Evolutionary conservation across 106 monocot genomes (phyloP).

Genomic region (Dioscorea zingiberensis): DNA sequence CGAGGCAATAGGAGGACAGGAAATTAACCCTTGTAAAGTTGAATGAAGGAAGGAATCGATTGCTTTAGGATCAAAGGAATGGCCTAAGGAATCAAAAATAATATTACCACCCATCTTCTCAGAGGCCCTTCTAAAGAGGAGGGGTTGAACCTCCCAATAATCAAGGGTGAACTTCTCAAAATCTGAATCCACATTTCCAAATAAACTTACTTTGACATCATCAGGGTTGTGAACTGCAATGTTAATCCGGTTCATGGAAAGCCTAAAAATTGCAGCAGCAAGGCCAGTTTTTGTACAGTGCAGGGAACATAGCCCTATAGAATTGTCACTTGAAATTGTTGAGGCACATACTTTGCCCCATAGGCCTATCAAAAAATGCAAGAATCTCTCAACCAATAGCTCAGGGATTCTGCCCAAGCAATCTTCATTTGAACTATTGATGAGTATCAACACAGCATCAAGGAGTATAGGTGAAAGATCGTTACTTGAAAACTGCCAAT

Average conservation of each 20-base stretch:
- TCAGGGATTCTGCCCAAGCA: constrained; percentile 26
- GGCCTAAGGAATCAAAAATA: constrained; percentile 29
- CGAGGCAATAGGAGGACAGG: constrained; percentile 68
- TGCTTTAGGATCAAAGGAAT: constrained; percentile 30
- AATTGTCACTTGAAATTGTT: constrained; percentile 4
- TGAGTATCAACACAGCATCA: constrained; percentile 37
- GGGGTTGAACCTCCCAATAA: constrained; percentile 68
- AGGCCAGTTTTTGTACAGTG: constrained; percentile 30
- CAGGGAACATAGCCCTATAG: not conserved
- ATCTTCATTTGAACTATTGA: constrained; percentile 38
- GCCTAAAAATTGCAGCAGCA: constrained; percentile 68
- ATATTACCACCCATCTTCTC: constrained; percentile 10
- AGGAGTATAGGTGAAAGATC: constrained; percentile 25
- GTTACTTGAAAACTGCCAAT: not conserved
- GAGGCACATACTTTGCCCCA: constrained; percentile 12
- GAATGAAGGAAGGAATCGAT: constrained; percentile 25
- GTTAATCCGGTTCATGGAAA: constrained; percentile 44
- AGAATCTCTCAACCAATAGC: constrained; percentile 13
- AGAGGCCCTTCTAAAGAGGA: constrained; percentile 23
- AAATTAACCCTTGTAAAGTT: constrained; percentile 32
- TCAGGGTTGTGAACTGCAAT: constrained; percentile 13
- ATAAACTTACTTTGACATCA: constrained; percentile 36
- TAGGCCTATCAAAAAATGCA: constrained; percentile 32
- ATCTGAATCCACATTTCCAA: constrained; percentile 31
- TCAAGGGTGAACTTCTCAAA: constrained; percentile 45